Conservation (phyloP, 768 basidiomycete species). For the Amanita rubescens region DNA sequence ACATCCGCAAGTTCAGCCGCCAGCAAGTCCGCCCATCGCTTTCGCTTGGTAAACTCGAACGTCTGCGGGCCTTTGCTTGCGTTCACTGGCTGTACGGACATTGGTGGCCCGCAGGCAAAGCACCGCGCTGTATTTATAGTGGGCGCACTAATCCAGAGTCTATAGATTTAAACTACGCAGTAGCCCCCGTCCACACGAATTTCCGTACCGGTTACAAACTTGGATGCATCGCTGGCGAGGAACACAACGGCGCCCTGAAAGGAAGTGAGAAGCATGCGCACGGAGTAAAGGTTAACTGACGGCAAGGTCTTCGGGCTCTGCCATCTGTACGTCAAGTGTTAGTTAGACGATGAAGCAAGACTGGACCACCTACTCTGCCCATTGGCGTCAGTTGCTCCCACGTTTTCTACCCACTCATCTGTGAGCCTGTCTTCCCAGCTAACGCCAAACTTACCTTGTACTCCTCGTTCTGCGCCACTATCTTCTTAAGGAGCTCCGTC, state of each 20-base stretch:
- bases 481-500: constrained; percentile 80
- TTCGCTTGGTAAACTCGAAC: constrained; percentile 83
- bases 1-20: constrained; percentile 70
- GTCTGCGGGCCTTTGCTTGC: constrained; percentile 20
- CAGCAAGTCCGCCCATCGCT: constrained; percentile 80
- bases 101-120: background rate
- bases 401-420: constrained; percentile 46
- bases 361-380: constrained; percentile 54
- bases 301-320: constrained; percentile 87
- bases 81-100: constrained; percentile 9
- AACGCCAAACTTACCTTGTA: constrained; percentile 50
- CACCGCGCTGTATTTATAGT: constrained; percentile 2
- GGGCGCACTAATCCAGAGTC: background rate
- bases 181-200: constrained; percentile 88
- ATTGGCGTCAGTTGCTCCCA: constrained; percentile 85
- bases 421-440: background rate
- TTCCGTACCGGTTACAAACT: constrained; percentile 85
- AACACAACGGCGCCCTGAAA: constrained; percentile 80
- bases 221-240: constrained; percentile 83
- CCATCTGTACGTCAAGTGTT: constrained; percentile 49
- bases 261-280: constrained; percentile 7
- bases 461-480: constrained; percentile 67
- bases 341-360: background rate
- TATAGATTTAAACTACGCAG: constrained; percentile 43
- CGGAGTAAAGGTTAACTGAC: constrained; percentile 29